Base-by-base conservation (phyloP, 73 alveolate species). In the Paramecium sonneborni region DNA sequence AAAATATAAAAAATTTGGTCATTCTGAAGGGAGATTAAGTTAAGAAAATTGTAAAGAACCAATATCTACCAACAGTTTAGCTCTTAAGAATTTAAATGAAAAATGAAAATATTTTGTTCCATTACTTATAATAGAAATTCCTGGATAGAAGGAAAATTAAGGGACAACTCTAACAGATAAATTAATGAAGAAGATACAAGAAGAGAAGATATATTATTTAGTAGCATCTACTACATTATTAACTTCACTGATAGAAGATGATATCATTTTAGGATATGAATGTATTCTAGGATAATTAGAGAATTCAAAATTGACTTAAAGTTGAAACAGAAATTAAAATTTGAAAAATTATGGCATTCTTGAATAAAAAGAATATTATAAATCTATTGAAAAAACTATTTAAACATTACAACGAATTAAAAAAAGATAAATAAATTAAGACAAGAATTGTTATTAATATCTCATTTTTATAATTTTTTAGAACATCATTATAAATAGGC, bases 361-460 rank as follows among this genome's bases (percentile, higher is more conserved):
- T 98, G 79, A 97, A 97, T 92, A 97, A 95, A 87, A 97, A 98
- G 92, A 99, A 98, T 52, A 95, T n/a, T n/a, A n/a, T n/a, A n/a
- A n/a, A n/a, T n/a, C n/a, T n/a, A n/a, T 97, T 43, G 99, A 98
- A 20, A 96, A 94, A 94, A 97, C 99, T 20, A 98, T 98, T 32
- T 96, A 94, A 58, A 96, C 97, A 37, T 96, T 99, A 94, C 98
- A 99, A 93, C 92, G 97, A 52, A 98, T 99, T 93, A 99, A 43
- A 98, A 95, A 97, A 98, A 92, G 99, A 99, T 94, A 98, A 98
- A 91, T 91, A 95, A 35, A 94, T 99, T 95, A 98, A 98, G 99
- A 99, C 99, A 52, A 96, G 99, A 92, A 99, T 99, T 0, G 99
- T 99, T 12, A 99, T 99, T 87, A 98, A 98, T 94, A 97, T 98